phyloP scores from a whole-genome alignment of 2,329 filamentous ascomycete genomes.

The Alternaria ethzedia region DNA sequence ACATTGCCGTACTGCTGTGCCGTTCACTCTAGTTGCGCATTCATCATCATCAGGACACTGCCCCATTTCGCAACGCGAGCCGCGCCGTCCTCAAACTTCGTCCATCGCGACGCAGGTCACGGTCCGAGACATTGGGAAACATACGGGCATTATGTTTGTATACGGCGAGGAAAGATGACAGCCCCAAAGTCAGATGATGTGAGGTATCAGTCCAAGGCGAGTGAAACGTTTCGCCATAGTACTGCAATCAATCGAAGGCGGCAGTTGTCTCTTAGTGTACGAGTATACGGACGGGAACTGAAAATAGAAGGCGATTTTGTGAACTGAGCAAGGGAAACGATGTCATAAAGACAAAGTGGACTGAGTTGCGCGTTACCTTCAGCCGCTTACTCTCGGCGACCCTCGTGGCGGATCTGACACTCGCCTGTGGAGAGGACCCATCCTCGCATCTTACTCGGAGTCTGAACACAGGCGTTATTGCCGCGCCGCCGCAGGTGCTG shows the following conservation, averaged over 20 bases:
- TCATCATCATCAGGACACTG: neutral
- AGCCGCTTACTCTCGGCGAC: conserved; percentile 1
- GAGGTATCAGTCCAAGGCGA: no score
- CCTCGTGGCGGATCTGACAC: neutral
- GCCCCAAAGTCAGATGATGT: neutral
- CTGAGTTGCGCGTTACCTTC: neutral
- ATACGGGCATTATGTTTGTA: neutral
- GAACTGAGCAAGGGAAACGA: neutral
- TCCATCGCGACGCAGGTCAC: neutral
- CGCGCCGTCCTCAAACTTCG: neutral
- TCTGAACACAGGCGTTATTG: neutral
- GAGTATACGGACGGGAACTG: neutral
- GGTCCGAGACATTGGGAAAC: neutral
- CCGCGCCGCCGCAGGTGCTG: neutral
- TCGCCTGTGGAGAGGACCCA: neutral
- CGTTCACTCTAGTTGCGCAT: neutral
- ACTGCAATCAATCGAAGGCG: neutral
- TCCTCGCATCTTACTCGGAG: neutral
- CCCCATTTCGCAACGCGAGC: neutral
- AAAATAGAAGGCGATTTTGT: neutral
- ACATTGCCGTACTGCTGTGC: neutral
- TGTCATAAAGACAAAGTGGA: neutral
- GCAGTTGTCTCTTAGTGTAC: neutral
- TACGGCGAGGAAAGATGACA: neutral
- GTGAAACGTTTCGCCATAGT: neutral